These are phyloP conservation scores for Fusarium aywerte DNA, from an alignment of 2,329 filamentous ascomycete genomes.

Conservation along the genomic window DNA sequence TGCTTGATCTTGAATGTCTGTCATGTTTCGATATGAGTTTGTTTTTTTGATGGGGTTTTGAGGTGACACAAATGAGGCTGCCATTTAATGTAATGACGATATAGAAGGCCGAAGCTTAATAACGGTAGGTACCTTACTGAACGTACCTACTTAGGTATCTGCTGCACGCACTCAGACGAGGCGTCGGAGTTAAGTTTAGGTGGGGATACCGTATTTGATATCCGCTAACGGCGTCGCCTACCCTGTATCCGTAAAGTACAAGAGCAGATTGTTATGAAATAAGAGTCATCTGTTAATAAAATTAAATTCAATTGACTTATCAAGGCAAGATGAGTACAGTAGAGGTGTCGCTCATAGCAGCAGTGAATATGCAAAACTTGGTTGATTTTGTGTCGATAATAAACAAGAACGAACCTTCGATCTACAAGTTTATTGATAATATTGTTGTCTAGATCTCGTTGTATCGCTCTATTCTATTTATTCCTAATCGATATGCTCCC, in stretches of 20 bases:
- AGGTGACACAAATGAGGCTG: slow-evolving; percentile 4
- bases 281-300: not conserved
- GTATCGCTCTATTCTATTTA: not conserved
- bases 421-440: not conserved
- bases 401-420: not conserved
- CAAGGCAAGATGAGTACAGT: no score
- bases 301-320: not conserved
- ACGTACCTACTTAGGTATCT: not conserved
- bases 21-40: not conserved
- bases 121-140: not conserved
- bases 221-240: not conserved
- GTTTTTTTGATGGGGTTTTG: not conserved
- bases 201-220: not conserved
- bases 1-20: not conserved
- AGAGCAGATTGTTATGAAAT: not conserved
- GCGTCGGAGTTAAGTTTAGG: not conserved
- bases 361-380: not conserved
- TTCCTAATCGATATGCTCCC: no score
- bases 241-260: not conserved
- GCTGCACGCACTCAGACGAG: not conserved
- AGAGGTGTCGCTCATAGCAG: not conserved
- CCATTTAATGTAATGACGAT: slow-evolving; percentile 29
- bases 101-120: slow-evolving; percentile 13
- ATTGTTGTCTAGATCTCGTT: not conserved
- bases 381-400: not conserved